A percentile compares a stretch with the other conserved stretches of the same genome.
These are phyloP conservation scores for Alternaria sp. DNA, from an alignment of 2,329 filamentous ascomycete genomes.

Conservation along the genomic window DNA sequence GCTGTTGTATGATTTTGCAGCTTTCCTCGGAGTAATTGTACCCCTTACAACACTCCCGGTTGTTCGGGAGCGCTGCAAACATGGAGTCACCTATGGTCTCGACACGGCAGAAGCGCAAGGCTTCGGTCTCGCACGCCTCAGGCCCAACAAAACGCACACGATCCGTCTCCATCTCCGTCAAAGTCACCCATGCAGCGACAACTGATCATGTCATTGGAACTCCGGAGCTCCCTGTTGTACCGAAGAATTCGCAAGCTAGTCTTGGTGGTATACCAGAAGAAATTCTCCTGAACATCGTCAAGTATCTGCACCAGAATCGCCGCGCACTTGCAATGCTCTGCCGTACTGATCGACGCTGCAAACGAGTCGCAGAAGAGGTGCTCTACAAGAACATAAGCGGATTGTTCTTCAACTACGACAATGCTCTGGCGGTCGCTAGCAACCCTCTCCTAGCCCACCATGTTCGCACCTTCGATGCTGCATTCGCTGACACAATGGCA, in stretches of 20 bases:
- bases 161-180: slow-evolving; percentile 2
- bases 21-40: not conserved
- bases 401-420: not conserved
- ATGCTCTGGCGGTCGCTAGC: not conserved
- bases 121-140: slow-evolving; percentile 4
- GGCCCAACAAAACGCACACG: not conserved
- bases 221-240: not conserved
- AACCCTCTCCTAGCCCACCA: slow-evolving; percentile 2
- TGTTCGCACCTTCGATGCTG: not conserved
- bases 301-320: not conserved
- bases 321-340: slow-evolving; percentile 10
- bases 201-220: not conserved
- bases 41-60: not conserved
- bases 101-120: slow-evolving; percentile 10
- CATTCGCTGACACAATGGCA: not conserved
- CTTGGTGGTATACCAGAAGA: slow-evolving; percentile 19
- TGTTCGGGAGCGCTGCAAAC: not conserved
- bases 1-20: not conserved
- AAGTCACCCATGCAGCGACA: not conserved
- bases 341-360: slow-evolving; percentile 12
- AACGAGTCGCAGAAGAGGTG: slow-evolving; percentile 10
- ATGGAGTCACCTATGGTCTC: not conserved
- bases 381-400: slow-evolving; percentile 6
- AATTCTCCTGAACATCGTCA: slow-evolving; percentile 8
- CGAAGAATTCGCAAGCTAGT: slow-evolving; percentile 10